Conservation (phyloP, 2,329 filamentous ascomycete species). For the Fusarium cicatricum region DNA sequence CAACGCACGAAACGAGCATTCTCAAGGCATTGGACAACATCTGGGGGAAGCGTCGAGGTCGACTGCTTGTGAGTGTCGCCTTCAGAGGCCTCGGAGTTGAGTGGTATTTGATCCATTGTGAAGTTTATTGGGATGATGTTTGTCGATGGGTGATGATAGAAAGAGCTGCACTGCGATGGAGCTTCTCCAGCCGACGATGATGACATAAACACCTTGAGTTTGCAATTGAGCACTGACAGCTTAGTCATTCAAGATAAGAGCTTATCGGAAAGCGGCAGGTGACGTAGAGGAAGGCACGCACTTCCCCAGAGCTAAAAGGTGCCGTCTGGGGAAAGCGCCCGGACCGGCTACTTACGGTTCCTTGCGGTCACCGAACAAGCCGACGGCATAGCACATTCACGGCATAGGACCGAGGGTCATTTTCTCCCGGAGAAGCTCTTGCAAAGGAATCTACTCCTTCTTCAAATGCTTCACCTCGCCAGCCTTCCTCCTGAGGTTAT, state of each 20-base stretch:
- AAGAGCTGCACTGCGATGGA: conserved; percentile 14
- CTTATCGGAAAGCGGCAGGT: neutral
- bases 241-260: conserved; percentile 21
- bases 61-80: conserved; percentile 75
- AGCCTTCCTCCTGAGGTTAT: conserved; percentile 11
- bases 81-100: conserved; percentile 79
- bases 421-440: conserved; percentile 12
- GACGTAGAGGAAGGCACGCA: conserved; percentile 42
- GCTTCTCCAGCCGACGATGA: conserved; percentile 10
- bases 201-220: conserved; percentile 21
- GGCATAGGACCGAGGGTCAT: conserved; percentile 34
- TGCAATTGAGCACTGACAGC: neutral
- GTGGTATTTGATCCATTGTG: conserved; percentile 69
- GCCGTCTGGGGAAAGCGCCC: conserved; percentile 38
- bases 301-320: conserved; percentile 20
- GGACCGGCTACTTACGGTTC: conserved; percentile 47
- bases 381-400: conserved; percentile 41
- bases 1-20: conserved; percentile 88
- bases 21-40: conserved; percentile 90
- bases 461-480: conserved; percentile 17
- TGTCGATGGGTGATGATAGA: conserved; percentile 19
- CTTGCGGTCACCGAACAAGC: conserved; percentile 41
- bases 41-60: conserved; percentile 75
- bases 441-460: conserved; percentile 11
- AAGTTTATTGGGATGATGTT: conserved; percentile 9